phyloP scores from a whole-genome alignment of 768 basidiomycete genomes.

The Boletus sensibilis region DNA sequence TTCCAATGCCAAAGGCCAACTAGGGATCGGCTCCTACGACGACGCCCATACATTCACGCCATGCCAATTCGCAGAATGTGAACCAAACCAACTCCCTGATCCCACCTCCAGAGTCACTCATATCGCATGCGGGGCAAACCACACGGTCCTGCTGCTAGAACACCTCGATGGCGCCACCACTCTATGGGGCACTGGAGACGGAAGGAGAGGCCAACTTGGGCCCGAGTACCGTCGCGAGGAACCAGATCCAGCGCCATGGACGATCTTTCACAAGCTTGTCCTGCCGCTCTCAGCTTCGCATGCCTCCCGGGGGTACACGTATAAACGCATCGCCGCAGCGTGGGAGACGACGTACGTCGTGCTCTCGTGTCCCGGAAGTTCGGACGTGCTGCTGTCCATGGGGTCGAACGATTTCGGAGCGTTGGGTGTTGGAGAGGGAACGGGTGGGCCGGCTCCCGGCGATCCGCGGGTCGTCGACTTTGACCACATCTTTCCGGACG shows the following conservation, averaged over 20 bases:
- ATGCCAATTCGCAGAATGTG: slow-evolving; percentile 33
- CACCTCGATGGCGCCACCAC: slow-evolving; percentile 34
- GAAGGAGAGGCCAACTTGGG: slow-evolving; percentile 71
- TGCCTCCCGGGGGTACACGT: slow-evolving; percentile 40
- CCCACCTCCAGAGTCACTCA: slow-evolving; percentile 38
- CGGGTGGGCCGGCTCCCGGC: slow-evolving; percentile 7
- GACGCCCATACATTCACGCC: slow-evolving; percentile 42
- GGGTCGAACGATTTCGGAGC: slow-evolving; percentile 86
- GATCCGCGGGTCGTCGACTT: slow-evolving; percentile 12
- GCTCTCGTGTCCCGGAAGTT: slow-evolving; percentile 40
- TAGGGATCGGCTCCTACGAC: slow-evolving; percentile 38
- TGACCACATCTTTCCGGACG: slow-evolving; percentile 34
- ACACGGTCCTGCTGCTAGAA: slow-evolving; percentile 67
- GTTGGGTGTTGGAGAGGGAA: slow-evolving; percentile 53
- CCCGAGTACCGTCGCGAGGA: slow-evolving; percentile 23
- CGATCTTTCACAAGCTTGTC: slow-evolving; percentile 50
- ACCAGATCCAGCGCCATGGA: slow-evolving; percentile 8
- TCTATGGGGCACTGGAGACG: slow-evolving; percentile 78
- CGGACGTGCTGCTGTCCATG: slow-evolving; percentile 69
- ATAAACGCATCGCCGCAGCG: slow-evolving; percentile 55
- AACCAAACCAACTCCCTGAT: slow-evolving; percentile 25
- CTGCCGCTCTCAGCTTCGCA: slow-evolving; percentile 36
- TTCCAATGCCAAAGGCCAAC: slow-evolving; percentile 50
- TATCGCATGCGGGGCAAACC: slow-evolving; percentile 74
- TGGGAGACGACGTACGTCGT: slow-evolving; percentile 88